These are phyloP conservation scores for Rutstroemia sp. DNA, from an alignment of 2,329 filamentous ascomycete genomes.

Conservation along the genomic window DNA sequence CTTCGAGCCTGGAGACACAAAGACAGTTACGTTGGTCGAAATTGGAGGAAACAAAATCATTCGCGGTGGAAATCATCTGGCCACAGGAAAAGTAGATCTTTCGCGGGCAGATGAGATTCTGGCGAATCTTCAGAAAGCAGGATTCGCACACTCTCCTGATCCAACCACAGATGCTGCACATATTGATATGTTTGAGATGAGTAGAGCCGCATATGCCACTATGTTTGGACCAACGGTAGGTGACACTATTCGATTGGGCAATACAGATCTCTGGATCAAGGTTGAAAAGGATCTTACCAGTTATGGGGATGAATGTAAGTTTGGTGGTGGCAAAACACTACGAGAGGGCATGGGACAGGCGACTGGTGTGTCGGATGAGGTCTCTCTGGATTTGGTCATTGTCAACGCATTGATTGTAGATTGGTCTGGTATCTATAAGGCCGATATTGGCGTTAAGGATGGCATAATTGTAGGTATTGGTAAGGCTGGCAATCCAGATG, in stretches of 20 bases:
- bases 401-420: constrained; percentile 88
- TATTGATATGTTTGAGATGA: constrained; percentile 62
- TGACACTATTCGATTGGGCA: constrained; percentile 73
- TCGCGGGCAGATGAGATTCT: constrained; percentile 59
- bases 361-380: constrained; percentile 62
- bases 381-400: constrained; percentile 76
- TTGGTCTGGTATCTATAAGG: constrained; percentile 90
- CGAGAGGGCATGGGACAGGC: constrained; percentile 95
- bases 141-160: constrained; percentile 71
- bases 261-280: constrained; percentile 82
- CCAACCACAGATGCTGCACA: constrained; percentile 44
- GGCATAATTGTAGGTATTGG: constrained; percentile 83
- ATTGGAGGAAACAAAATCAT: constrained; percentile 78
- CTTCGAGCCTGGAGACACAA: constrained; percentile 89
- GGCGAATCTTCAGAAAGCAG: constrained; percentile 56
- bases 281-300: constrained; percentile 79
- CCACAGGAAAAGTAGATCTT: constrained; percentile 62
- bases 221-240: constrained; percentile 95
- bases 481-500: constrained; percentile 94
- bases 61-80: constrained; percentile 74
- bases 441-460: constrained; percentile 88
- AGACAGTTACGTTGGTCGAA: constrained; percentile 83
- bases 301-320: constrained; percentile 92
- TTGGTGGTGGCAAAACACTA: constrained; percentile 89
- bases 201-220: constrained; percentile 67